Evolutionary conservation across 192 early-diverging fungal species (phyloP).

Genomic region (Mortierella hygrophila): DNA sequence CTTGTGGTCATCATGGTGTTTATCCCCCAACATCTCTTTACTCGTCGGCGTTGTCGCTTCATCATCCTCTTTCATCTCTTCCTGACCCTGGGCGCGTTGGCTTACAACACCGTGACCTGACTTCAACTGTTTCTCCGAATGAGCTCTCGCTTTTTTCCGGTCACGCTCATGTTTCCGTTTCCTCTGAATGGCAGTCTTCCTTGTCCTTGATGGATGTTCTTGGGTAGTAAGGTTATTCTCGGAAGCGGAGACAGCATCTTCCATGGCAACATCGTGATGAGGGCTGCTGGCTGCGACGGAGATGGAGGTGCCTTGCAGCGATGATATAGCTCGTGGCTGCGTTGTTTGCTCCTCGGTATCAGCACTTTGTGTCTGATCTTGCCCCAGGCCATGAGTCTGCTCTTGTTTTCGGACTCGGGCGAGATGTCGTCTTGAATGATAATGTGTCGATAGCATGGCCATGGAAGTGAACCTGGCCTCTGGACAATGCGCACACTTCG

Average conservation of each 20-base stretch:
- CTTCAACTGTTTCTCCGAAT: background rate
- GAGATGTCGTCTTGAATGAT: constrained; percentile 24
- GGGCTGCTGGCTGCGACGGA: background rate
- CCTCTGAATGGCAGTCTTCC: constrained; percentile 5
- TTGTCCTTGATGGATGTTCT: background rate
- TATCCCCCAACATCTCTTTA: background rate
- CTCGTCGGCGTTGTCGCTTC: background rate
- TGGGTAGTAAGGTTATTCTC: no score
- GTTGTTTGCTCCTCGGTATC: background rate
- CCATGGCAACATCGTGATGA: background rate
- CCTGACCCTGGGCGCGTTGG: background rate
- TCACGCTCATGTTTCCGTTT: constrained; percentile 16
- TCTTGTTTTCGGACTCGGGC: background rate
- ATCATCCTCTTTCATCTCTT: background rate
- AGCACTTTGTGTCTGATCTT: no score
- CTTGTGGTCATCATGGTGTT: background rate
- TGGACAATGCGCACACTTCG: constrained; percentile 27
- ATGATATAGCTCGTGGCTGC: background rate
- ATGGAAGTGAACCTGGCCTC: constrained; percentile 25
- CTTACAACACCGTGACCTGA: background rate
- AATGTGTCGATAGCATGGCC: constrained; percentile 30
- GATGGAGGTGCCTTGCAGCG: background rate
- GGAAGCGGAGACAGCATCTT: background rate
- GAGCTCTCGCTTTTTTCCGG: constrained; percentile 24
- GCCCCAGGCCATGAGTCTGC: background rate